Conservation (phyloP, 345 rosid species). For the Eucalyptus lansdowneana region DNA sequence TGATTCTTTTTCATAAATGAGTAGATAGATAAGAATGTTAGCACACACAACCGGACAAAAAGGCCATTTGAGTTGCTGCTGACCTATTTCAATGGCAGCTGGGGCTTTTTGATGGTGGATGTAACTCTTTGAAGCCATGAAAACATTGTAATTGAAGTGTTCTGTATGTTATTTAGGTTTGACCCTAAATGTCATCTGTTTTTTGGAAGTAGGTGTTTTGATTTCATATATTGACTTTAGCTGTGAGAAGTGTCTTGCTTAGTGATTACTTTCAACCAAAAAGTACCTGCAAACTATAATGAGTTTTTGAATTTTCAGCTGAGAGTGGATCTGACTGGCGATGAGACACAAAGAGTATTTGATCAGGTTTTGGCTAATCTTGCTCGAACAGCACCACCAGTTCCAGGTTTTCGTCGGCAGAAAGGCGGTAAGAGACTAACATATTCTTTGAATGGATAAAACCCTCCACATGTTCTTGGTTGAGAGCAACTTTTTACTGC, state of each 20-base stretch:
- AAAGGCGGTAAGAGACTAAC: slow-evolving; percentile 41
- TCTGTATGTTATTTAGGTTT: background rate
- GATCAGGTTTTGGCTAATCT: slow-evolving; percentile 32
- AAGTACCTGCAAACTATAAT: background rate
- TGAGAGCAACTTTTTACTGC: background rate
- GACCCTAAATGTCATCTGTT: background rate
- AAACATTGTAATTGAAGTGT: background rate
- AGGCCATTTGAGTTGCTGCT: background rate
- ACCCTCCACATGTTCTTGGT: background rate
- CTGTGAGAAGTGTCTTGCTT: background rate
- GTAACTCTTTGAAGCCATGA: background rate
- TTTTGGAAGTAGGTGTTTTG: background rate
- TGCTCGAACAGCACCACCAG: slow-evolving; percentile 45
- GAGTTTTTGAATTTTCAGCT: slow-evolving; percentile 11
- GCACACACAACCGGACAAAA: background rate
- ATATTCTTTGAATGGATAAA: background rate
- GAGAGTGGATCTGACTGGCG: slow-evolving; percentile 45
- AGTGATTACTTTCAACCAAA: background rate
- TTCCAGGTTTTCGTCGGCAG: slow-evolving; percentile 53
- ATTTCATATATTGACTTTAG: background rate
- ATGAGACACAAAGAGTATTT: slow-evolving; percentile 36
- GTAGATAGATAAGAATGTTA: background rate
- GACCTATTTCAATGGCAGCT: background rate
- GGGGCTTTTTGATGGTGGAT: background rate
- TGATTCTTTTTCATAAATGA: background rate